Conservation (phyloP, 371 early-diverging fungal genomes). For the Capillidium rhysosporum region DNA sequence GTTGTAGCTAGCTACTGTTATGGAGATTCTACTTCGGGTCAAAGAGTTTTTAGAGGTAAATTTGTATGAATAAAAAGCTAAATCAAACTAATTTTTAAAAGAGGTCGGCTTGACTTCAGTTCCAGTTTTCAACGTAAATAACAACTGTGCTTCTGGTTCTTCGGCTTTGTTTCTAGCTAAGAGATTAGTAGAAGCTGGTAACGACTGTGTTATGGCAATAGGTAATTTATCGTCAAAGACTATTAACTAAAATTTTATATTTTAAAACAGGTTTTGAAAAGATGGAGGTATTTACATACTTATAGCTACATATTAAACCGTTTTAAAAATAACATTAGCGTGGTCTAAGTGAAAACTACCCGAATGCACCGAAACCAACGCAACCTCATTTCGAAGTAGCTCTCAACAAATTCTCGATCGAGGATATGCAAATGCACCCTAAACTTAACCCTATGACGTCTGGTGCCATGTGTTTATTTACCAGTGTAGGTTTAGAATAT, state of each 20-base stretch:
- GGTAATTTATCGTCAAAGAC: background rate
- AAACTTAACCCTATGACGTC: background rate
- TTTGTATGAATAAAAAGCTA: background rate
- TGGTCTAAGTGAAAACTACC: constrained; percentile 10
- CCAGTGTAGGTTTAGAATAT: background rate
- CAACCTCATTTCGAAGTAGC: background rate
- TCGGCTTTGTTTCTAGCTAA: constrained; percentile 54
- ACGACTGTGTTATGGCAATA: background rate
- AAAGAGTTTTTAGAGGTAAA: constrained; percentile 22
- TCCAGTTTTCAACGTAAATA: constrained; percentile 49
- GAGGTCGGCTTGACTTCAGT: constrained; percentile 16
- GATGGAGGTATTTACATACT: background rate
- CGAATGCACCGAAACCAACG: background rate
- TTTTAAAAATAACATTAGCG: constrained; percentile 17
- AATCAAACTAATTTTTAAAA: background rate
- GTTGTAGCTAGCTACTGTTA: constrained; percentile 38
- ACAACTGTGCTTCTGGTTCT: constrained; percentile 63
- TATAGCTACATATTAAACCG: no score
- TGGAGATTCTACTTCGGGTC: constrained; percentile 52
- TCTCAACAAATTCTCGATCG: background rate
- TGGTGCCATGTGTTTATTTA: background rate
- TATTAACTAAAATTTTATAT: background rate
- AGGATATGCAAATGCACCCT: background rate
- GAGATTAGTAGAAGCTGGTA: constrained; percentile 36
- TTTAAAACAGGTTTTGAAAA: background rate